A percentile compares a stretch with the other conserved stretches of the same genome.
Evolutionary conservation across 495 filamentous ascomycete genomes (phyloP).

Genomic region (Hypoxylon lienhwacheense): DNA sequence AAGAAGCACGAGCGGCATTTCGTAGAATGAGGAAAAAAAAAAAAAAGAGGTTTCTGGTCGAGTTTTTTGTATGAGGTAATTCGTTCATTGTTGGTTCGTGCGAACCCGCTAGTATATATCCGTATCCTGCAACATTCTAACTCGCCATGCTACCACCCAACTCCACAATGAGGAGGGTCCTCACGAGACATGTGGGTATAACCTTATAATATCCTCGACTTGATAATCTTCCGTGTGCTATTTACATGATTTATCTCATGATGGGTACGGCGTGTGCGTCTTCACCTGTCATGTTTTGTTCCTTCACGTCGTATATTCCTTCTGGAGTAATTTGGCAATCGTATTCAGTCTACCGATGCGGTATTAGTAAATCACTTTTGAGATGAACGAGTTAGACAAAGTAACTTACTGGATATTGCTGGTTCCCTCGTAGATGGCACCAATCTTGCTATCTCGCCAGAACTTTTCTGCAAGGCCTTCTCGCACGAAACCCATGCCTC

Average conservation of each 20-base stretch:
- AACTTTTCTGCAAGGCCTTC: conserved; percentile 98
- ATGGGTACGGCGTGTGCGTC: no score
- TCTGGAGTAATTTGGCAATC: conserved; percentile 91
- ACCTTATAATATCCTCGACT: no score
- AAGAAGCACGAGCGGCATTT: no score
- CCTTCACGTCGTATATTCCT: conserved; percentile 70
- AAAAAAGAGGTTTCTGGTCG: no score
- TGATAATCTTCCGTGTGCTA: no score
- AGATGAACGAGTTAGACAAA: neutral
- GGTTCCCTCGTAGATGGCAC: conserved; percentile 96
- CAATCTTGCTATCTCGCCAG: conserved; percentile 97
- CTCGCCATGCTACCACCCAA: neutral
- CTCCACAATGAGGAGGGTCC: neutral
- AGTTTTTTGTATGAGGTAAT: neutral
- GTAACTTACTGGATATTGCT: conserved; percentile 60
- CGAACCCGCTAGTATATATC: neutral
- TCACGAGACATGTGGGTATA: neutral
- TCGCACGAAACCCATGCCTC: conserved; percentile 93
- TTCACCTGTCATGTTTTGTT: neutral
- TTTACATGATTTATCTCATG: no score
- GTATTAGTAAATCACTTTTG: conserved; percentile 44
- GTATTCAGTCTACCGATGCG: conserved; percentile 82
- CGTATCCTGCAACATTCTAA: neutral
- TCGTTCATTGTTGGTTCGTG: conserved; percentile 1
- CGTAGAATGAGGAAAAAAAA: no score